Base-by-base conservation (phyloP, 768 basidiomycete species). In the Suillus clintonianus region DNA sequence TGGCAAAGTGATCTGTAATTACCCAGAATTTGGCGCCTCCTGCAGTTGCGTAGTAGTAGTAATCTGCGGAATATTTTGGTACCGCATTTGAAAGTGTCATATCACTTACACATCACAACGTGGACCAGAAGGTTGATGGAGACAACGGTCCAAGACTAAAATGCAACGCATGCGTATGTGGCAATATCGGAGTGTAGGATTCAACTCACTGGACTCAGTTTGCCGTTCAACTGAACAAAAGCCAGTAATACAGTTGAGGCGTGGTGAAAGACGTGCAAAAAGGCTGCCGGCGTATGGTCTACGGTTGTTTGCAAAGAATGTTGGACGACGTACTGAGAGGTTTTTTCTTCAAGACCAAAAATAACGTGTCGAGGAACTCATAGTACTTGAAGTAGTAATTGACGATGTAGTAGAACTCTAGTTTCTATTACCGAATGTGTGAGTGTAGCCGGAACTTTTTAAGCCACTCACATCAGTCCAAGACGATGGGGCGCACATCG, bases 381-480 rank as follows among this genome's bases (percentile, higher is more conserved):
- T 96, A 81, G 78, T 97, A 98, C 77, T 97, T 97, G 85, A 97
- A 91, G 78, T 89, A 94, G 80, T 97, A 99, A 82, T 99, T 99
- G 80, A 97, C 80, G 81, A 97, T 95, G 81, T 98, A 92, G 82
- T 92, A 97, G 71, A 94, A 89, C 79, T 97, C 91, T 78, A 97
- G 79, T 72, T 86, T 86, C 94, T 96, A 62, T 50, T 32, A 3
- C 60, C 34, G 13, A 48, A 63, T 54, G 39, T 59, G 53, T 60
- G 47, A 64, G 48, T 56, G 13, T 19, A 53, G 19, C 36, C 34
- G 59, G 61, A 47, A 59, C 47, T 57, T 39, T 36, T 42, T 58
- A 30, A 57, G 48, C 45, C 45, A 84, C 90, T 77, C 70, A 95
- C 95, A 67, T 87, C 80, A 24, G 95, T 95, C 90, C 94, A 99